These are phyloP conservation scores for Calonectria ilicicola DNA, from an alignment of 2,329 filamentous ascomycete species.

Conservation along the genomic window DNA sequence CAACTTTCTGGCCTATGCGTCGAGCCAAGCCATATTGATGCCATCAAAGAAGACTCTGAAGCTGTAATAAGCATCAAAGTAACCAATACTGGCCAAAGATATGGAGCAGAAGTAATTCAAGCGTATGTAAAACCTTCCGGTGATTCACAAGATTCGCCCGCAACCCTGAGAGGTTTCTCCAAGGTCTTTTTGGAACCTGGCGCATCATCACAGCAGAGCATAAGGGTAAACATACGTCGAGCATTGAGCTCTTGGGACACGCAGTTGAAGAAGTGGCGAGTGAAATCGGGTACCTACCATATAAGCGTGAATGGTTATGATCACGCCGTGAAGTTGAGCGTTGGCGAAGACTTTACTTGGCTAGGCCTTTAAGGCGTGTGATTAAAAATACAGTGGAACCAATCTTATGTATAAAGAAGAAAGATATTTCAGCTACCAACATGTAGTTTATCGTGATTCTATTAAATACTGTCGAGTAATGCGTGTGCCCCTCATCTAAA, in stretches of 20 bases:
- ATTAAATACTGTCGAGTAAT: no score
- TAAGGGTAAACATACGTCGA: background rate
- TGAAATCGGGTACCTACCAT: background rate
- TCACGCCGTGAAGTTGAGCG: background rate
- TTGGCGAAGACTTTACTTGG: background rate
- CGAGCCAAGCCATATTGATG: background rate
- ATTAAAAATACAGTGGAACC: no score
- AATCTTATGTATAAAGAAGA: no score
- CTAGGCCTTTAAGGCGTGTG: background rate
- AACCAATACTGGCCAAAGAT: background rate
- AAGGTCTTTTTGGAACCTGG: background rate
- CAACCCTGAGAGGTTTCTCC: background rate
- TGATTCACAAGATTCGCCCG: background rate
- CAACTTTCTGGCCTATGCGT: background rate
- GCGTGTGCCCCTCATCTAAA: no score
- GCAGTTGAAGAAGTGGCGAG: background rate
- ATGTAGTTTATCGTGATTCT: no score
- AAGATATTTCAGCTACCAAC: no score
- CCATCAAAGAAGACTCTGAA: background rate
- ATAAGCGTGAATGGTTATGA: background rate
- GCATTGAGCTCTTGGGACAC: background rate
- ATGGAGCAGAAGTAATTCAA: background rate
- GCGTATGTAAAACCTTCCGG: background rate
- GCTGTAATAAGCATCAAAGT: background rate
- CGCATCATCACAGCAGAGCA: background rate